Conservation (phyloP, 768 basidiomycete species). For the Mycena haematopus region DNA sequence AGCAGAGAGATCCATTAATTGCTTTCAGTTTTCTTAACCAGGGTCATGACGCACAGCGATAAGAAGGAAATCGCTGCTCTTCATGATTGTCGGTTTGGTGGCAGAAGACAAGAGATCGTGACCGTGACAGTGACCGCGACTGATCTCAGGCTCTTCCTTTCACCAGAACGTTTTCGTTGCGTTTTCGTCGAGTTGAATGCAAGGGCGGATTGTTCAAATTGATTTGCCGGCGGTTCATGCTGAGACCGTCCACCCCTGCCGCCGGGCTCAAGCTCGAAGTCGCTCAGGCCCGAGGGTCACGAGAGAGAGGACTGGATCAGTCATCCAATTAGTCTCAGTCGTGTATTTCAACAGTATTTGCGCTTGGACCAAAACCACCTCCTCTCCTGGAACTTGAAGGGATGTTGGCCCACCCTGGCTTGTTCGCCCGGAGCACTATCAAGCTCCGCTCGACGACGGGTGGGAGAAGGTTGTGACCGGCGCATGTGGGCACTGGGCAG, state of each 20-base stretch:
- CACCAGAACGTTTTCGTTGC: too few species aligned
- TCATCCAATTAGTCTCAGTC: neutral
- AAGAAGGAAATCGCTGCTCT: conserved; percentile 57
- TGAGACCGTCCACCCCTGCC: too few species aligned
- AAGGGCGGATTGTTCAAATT: too few species aligned
- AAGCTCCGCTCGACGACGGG: conserved; percentile 50
- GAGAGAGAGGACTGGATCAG: neutral
- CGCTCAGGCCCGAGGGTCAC: neutral
- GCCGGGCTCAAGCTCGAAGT: too few species aligned
- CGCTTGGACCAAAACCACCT: too few species aligned
- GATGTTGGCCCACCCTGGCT: conserved; percentile 68
- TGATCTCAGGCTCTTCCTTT: too few species aligned
- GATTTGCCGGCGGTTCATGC: too few species aligned
- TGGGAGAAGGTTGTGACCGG: conserved; percentile 60
- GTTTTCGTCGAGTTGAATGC: too few species aligned
- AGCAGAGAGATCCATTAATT: neutral
- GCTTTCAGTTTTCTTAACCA: neutral
- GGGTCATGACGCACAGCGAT: conserved; percentile 50
- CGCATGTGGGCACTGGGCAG: conserved; percentile 53
- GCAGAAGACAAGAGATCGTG: neutral
- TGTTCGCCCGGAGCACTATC: conserved; percentile 63
- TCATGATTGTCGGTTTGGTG: conserved; percentile 22
- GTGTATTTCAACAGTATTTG: neutral
- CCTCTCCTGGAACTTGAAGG: too few species aligned
- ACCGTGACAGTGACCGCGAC: neutral